Base-by-base conservation (phyloP, 192 early-diverging fungal species). In the Coemansia javaensis region DNA sequence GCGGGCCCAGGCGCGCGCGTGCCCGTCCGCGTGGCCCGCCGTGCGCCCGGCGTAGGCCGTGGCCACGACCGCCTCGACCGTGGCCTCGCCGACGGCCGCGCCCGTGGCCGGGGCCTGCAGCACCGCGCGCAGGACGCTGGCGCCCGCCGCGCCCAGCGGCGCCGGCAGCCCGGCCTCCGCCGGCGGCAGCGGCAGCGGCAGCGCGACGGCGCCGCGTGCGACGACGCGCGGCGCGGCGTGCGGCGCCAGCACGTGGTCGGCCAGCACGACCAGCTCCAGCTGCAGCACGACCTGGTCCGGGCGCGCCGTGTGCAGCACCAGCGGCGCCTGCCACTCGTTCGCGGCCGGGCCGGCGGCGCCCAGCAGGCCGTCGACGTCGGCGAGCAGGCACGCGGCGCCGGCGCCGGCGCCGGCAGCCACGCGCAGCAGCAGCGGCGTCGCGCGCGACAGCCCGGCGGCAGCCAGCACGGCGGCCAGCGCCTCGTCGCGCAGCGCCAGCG, bases 361-460 rank as follows among this genome's bases (percentile, higher is more conserved):
- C 6, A 66, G 45, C 40, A 74, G 33, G 28, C 54, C 17, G 3
- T 49, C 47, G 7, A 63, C 70, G 16, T 75, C 72, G 8, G 31
- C 40, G n/a, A n/a, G n/a, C 8, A 56, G 30, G 47, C 48, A 63
- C 27, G 46, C 55, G n/a, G n/a, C n/a, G 28, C 44, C 40, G 39
- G 50, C 40, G 10, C 44, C 38, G 17, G 34, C 46, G n/a, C 15
- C 16, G 11, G 44, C 45, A 23, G 59, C 68, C 13, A 75, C 53
- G 32, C 64, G 64, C 24, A 75, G 52, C 25, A 75, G 55, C 41
- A 75, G 44, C 15, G 64, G 72, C n/a, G 72, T 64, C 0, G 72
- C 59, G 22, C 56, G 51, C 39, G 72, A 60, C 38, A 75, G 60
- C 1, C 44, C 65, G 32, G 53, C 37, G 4, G 56, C 56, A 21